Conservation (phyloP, 1,284 basidiomycete species). For the Singerocomus inundabilis region DNA sequence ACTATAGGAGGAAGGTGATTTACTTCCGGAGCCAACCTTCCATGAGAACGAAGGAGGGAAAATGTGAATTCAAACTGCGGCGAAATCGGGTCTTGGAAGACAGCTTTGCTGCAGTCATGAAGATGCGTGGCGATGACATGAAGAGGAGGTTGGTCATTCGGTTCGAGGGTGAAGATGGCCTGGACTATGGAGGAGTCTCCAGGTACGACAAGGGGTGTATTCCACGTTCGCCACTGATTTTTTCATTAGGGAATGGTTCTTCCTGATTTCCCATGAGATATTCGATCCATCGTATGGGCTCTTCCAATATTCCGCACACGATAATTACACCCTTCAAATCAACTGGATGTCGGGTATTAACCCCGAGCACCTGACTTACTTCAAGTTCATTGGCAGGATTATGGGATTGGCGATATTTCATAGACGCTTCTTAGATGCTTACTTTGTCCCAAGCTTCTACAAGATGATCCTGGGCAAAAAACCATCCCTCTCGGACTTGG, state of each 20-base stretch:
- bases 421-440: slow-evolving; percentile 96
- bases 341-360: slow-evolving; percentile 98
- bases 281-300: slow-evolving; percentile 99
- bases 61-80: slow-evolving; percentile 96
- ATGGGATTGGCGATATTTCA: slow-evolving; percentile 98
- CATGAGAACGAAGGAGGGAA: slow-evolving; percentile 84
- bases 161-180: slow-evolving; percentile 97
- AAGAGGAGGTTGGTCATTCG: slow-evolving; percentile 98
- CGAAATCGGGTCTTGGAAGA: slow-evolving; percentile 96
- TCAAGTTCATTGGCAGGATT: slow-evolving; percentile 97
- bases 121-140: slow-evolving; percentile 88
- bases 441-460: slow-evolving; percentile 99
- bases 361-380: slow-evolving; percentile 98
- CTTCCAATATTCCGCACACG: slow-evolving; percentile 98
- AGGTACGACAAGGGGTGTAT: slow-evolving; percentile 50
- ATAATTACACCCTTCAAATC: slow-evolving; percentile 99
- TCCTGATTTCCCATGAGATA: slow-evolving; percentile 97
- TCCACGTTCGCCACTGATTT: slow-evolving; percentile 1
- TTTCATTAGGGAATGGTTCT: slow-evolving; percentile 91
- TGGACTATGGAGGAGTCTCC: slow-evolving; percentile 97
- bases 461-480: slow-evolving; percentile 97
- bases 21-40: slow-evolving; percentile 99
- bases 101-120: slow-evolving; percentile 95
- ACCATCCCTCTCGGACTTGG: slow-evolving; percentile 82
- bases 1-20: slow-evolving; percentile 97